Conservation (phyloP, 169 alveolate genomes). For the Cryptosporidium canis region DNA sequence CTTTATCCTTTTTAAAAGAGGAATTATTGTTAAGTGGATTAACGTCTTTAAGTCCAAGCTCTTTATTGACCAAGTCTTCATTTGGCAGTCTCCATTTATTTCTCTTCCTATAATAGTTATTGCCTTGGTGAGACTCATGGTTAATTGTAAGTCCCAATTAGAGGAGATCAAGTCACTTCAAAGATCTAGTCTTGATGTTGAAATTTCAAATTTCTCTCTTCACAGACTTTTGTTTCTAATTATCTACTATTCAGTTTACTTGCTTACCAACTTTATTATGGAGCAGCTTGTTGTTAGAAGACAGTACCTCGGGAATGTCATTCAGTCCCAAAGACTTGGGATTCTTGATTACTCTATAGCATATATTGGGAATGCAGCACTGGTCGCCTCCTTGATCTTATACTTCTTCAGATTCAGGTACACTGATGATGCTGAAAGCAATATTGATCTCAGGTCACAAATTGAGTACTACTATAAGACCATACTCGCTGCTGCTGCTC, state of each 20-base stretch:
- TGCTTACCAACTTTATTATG: background rate
- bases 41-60: slow-evolving; percentile 15
- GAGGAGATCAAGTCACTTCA: background rate
- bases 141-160: background rate
- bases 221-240: background rate
- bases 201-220: background rate
- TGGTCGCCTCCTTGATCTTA: slow-evolving; percentile 13
- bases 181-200: background rate
- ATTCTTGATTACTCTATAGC: slow-evolving; percentile 42
- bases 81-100: slow-evolving; percentile 42
- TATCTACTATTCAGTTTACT: background rate
- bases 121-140: slow-evolving; percentile 15
- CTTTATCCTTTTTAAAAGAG: background rate
- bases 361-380: slow-evolving; percentile 35
- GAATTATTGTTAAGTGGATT: slow-evolving; percentile 16
- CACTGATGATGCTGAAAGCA: background rate
- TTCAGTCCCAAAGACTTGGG: slow-evolving; percentile 37
- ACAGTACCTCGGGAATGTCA: background rate
- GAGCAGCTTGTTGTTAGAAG: slow-evolving; percentile 37
- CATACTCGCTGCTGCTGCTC: slow-evolving; percentile 13
- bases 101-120: slow-evolving; percentile 6
- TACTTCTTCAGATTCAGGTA: slow-evolving; percentile 25
- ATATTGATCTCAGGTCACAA: slow-evolving; percentile 47
- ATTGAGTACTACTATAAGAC: slow-evolving; percentile 31
- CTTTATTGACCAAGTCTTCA: slow-evolving; percentile 16